phyloP scores from a whole-genome alignment of 2,329 filamentous ascomycete species.

The Alternaria burnsii region DNA sequence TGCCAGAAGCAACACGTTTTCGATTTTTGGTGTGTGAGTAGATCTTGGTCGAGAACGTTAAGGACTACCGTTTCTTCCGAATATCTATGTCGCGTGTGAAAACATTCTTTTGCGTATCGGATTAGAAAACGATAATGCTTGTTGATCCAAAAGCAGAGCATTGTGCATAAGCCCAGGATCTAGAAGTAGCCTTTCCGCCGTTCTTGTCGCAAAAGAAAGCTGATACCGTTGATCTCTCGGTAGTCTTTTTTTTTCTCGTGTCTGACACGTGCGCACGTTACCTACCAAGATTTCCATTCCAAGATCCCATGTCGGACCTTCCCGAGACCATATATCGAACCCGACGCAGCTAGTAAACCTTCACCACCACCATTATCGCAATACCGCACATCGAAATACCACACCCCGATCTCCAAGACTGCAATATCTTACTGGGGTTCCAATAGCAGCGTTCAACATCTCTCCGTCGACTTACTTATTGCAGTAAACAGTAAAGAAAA shows the following conservation, averaged over 20 bases:
- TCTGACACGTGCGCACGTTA: not conserved
- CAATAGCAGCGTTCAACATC: conserved; percentile 34
- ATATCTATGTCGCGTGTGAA: not conserved
- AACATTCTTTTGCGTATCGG: not conserved
- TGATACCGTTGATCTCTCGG: not conserved
- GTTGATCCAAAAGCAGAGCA: conserved; percentile 1
- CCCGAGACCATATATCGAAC: not conserved
- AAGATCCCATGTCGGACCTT: not conserved
- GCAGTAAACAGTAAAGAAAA: conserved; percentile 16
- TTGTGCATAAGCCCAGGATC: not conserved
- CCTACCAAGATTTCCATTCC: not conserved
- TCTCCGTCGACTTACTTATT: conserved; percentile 16
- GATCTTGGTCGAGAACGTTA: not conserved
- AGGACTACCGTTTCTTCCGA: not conserved
- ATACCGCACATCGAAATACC: conserved; percentile 1
- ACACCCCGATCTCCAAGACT: not conserved
- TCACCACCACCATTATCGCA: conserved; percentile 13
- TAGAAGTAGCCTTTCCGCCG: not conserved
- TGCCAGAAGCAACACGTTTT: not conserved
- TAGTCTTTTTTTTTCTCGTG: not conserved
- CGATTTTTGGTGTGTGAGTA: not conserved
- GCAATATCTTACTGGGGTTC: conserved; percentile 30
- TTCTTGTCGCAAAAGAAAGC: not conserved
- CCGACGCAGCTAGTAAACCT: not conserved
- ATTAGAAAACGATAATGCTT: not conserved